Evolutionary conservation across 371 early-diverging fungal genomes (phyloP).

Genomic region (Syncephalis fuscata): DNA sequence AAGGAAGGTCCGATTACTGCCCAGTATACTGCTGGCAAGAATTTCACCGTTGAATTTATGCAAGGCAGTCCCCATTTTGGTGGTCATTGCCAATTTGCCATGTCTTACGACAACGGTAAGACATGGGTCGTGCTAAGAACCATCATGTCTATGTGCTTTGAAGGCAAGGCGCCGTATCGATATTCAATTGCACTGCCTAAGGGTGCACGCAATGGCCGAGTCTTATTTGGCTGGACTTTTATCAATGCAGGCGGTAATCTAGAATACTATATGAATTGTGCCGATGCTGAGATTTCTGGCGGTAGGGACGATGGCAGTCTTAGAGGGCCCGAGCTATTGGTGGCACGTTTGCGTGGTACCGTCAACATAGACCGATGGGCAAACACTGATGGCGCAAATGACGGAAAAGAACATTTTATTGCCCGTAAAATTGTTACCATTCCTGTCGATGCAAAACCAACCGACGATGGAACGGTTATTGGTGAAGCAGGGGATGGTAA

Average conservation of each 20-base stretch:
- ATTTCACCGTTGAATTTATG: constrained; percentile 10
- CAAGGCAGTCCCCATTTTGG: constrained; percentile 21
- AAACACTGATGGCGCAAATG: no score
- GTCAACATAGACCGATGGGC: background rate
- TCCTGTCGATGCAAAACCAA: no score
- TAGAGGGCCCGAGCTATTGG: constrained; percentile 4
- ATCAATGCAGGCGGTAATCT: constrained; percentile 3
- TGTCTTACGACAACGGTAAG: constrained; percentile 38
- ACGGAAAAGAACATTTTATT: no score
- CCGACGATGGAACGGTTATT: no score
- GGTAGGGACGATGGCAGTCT: background rate
- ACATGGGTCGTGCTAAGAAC: constrained; percentile 7
- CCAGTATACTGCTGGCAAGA: constrained; percentile 13
- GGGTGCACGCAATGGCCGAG: background rate
- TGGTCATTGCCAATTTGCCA: constrained; percentile 50
- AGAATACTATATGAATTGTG: constrained; percentile 8
- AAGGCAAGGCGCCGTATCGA: no score
- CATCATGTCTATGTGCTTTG: background rate
- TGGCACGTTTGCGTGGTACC: constrained; percentile 3
- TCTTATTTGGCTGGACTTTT: constrained; percentile 1
- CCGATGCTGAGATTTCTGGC: constrained; percentile 1
- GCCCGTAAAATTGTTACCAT: no score
- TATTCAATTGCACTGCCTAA: no score
- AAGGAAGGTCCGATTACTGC: constrained; percentile 2
- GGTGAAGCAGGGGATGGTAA: no score